Base-by-base conservation (phyloP, 805 yeast species). In the Saccharomyces kudriavzevii region DNA sequence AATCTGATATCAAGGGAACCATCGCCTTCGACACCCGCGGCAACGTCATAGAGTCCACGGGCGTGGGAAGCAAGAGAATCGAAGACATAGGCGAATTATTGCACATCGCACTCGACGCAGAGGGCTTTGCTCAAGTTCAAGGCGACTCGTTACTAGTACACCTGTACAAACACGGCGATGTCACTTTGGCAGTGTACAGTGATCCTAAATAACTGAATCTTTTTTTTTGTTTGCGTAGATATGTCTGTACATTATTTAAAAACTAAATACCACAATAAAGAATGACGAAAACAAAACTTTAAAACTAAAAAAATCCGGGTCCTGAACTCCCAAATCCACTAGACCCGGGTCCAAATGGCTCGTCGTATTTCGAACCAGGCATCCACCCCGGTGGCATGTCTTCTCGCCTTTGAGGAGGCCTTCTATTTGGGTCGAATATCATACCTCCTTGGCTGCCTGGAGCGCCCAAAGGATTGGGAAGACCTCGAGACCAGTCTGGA, bases 361-460 rank as follows among this genome's bases (percentile, higher is more conserved):
- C 70, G 53, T 68, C 70, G 50, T 57, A 70, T 31, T 60, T 64
- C 20, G 70, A 60, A 5, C 73, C 72, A 4, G 72, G 72, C 10
- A 67, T 59, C 55, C 59, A 63, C 1, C 67, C 69, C 1, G 64
- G 63, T 2, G 67, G 66, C 11, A 63, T 58, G 20, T 52, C 55
- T 50, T 49, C 53, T 46, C 53, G 40, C n/a, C 56, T 52, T 17
- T 53, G 49, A 20, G 13, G 26, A 22, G 11, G 46, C 48, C 43
- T 48, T 31, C 55, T 57, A 14, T 63, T 55, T 3, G 73, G 73
- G 55, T 69, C 70, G 52, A 66, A 65, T 11, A 60, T 56, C 72
- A 70, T 69, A 1, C 73, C 73, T 25, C 70, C 69, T 43, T 54
- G 54, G 8, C 56, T 17, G 3, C 43, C 57, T 5, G 54, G 54